Conservation (phyloP, 768 basidiomycete genomes). For the Leccinum sublutescens region DNA sequence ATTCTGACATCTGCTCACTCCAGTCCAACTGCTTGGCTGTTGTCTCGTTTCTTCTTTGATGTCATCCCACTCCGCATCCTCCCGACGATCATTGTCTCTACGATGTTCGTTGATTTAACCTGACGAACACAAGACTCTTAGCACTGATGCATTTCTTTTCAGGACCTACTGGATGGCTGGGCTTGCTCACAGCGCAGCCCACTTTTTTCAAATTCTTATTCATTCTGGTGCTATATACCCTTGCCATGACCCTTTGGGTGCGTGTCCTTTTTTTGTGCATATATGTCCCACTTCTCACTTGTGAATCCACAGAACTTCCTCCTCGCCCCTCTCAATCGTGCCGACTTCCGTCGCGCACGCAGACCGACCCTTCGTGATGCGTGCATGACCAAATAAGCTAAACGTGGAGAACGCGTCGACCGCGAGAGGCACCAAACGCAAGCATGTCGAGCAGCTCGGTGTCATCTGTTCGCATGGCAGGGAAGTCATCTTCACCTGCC, state of each 20-base stretch:
- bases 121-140: background rate
- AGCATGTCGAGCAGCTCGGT: slow-evolving; percentile 90
- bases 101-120: slow-evolving; percentile 55
- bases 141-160: slow-evolving; percentile 7
- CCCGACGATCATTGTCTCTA: slow-evolving; percentile 83
- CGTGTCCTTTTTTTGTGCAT: slow-evolving; percentile 27
- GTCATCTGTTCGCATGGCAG: slow-evolving; percentile 84
- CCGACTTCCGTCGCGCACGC: slow-evolving; percentile 83
- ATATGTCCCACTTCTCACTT: slow-evolving; percentile 27
- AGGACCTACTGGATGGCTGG: slow-evolving; percentile 98
- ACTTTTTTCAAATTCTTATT: slow-evolving; percentile 94
- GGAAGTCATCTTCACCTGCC: slow-evolving; percentile 66
- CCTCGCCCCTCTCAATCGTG: slow-evolving; percentile 87
- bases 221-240: slow-evolving; percentile 80
- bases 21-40: slow-evolving; percentile 89
- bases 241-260: slow-evolving; percentile 86
- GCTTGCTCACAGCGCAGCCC: slow-evolving; percentile 67
- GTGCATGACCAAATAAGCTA: slow-evolving; percentile 82
- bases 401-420: slow-evolving; percentile 88
- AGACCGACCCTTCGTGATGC: slow-evolving; percentile 89
- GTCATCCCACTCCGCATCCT: slow-evolving; percentile 85
- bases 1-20: slow-evolving; percentile 1
- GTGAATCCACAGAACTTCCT: slow-evolving; percentile 73
- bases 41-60: slow-evolving; percentile 87
- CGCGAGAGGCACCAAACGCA: slow-evolving; percentile 91